Evolutionary conservation across 768 basidiomycete genomes (phyloP).

Genomic region (Exsudoporus frostii): DNA sequence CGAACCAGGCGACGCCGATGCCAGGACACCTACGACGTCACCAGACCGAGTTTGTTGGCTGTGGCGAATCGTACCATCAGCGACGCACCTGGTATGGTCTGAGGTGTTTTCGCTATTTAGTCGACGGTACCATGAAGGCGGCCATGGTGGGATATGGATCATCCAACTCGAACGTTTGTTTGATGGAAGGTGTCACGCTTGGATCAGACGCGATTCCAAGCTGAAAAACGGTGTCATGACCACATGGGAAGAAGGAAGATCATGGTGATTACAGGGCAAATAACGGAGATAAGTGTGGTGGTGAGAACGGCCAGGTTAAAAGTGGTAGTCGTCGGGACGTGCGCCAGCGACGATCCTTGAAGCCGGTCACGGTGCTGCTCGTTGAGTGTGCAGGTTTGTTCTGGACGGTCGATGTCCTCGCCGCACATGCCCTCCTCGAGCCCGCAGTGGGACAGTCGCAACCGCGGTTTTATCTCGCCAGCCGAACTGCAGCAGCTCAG

Average conservation of each 20-base stretch:
- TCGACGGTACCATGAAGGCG: background rate
- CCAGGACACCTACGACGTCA: background rate
- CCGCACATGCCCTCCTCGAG: conserved; percentile 25
- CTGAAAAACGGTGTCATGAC: background rate
- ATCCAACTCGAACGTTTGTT: background rate
- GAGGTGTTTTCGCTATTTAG: background rate
- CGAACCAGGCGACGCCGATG: background rate
- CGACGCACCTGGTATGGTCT: no score
- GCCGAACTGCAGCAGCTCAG: conserved; percentile 34
- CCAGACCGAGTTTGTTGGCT: background rate
- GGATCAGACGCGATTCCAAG: background rate
- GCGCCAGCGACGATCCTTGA: conserved; percentile 8
- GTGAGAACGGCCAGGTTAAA: background rate
- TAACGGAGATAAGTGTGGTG: background rate
- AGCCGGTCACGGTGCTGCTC: background rate
- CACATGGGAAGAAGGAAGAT: background rate
- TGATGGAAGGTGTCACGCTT: background rate
- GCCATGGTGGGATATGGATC: background rate
- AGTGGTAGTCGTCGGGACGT: background rate
- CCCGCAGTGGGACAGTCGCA: conserved; percentile 35
- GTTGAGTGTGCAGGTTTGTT: background rate
- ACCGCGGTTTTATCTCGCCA: conserved; percentile 34
- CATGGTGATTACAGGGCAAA: background rate
- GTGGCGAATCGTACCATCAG: background rate
- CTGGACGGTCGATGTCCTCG: conserved; percentile 10